Evolutionary conservation across 2,329 filamentous ascomycete genomes (phyloP).

Genomic region (Lasiodiplodia sp.): DNA sequence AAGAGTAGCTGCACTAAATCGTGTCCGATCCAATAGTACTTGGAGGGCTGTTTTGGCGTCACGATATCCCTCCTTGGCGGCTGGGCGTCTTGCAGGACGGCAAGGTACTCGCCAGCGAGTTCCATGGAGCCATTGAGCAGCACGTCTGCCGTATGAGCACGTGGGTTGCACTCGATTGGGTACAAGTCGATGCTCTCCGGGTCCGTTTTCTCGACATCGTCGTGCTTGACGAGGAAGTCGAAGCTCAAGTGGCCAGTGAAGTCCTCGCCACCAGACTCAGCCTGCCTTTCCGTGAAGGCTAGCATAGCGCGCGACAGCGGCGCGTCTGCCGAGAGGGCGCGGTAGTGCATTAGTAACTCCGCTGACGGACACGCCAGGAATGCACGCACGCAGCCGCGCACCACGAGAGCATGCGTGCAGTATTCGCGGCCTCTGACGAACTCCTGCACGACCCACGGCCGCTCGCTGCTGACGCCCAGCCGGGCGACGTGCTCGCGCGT

Average conservation of each 20-base stretch:
- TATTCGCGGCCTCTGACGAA: slow-evolving; percentile 71
- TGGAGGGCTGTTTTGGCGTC: slow-evolving; percentile 36
- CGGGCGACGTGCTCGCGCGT: slow-evolving; percentile 64
- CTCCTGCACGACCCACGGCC: slow-evolving; percentile 74
- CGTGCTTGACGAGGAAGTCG: slow-evolving; percentile 70
- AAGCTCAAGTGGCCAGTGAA: slow-evolving; percentile 77
- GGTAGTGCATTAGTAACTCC: slow-evolving; percentile 72
- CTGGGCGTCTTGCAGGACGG: slow-evolving; percentile 46
- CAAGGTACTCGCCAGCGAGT: slow-evolving; percentile 63
- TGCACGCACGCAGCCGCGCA: slow-evolving; percentile 68
- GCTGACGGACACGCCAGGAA: slow-evolving; percentile 72
- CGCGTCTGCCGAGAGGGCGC: slow-evolving; percentile 62
- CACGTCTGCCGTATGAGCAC: slow-evolving; percentile 71
- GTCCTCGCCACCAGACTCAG: slow-evolving; percentile 54
- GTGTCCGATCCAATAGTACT: slow-evolving; percentile 72
- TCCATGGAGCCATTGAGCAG: slow-evolving; percentile 59
- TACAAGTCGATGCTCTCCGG: slow-evolving; percentile 55
- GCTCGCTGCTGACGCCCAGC: slow-evolving; percentile 61
- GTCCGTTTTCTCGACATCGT: slow-evolving; percentile 42
- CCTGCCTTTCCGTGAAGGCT: slow-evolving; percentile 68
- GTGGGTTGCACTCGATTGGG: slow-evolving; percentile 75
- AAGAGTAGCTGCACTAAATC: slow-evolving; percentile 65
- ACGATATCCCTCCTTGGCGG: slow-evolving; percentile 5
- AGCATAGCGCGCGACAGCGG: slow-evolving; percentile 67
- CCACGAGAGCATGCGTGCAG: slow-evolving; percentile 73